These are phyloP conservation scores for Colletotrichum horii DNA, from an alignment of 2,329 filamentous ascomycete species.

Conservation along the genomic window DNA sequence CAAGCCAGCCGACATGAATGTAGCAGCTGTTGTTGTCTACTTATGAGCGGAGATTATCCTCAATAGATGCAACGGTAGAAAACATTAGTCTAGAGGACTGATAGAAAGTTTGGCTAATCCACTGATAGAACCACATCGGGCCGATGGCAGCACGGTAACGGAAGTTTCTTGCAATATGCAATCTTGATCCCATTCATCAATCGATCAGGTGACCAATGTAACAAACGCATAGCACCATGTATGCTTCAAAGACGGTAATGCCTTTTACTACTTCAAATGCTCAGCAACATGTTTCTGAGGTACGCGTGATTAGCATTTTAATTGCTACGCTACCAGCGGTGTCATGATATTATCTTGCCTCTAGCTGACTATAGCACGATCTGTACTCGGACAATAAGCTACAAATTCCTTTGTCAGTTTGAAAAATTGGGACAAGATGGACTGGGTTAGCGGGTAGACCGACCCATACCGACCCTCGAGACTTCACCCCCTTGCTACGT, in stretches of 20 bases:
- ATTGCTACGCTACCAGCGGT: neutral
- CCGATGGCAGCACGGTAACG: neutral
- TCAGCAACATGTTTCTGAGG: neutral
- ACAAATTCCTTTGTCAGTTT: neutral
- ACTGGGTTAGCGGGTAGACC: neutral
- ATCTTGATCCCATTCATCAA: neutral
- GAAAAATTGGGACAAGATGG: neutral
- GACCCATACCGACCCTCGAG: neutral
- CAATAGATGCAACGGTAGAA: neutral
- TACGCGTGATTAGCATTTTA: too few relatives aligned
- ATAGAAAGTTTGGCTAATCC: neutral
- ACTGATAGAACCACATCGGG: neutral
- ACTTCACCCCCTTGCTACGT: neutral
- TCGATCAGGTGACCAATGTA: neutral
- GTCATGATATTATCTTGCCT: fast-evolving
- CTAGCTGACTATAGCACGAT: neutral
- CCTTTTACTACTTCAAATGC: neutral
- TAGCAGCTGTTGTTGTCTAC: neutral
- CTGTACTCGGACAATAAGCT: neutral
- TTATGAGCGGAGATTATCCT: neutral
- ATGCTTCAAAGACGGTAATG: neutral
- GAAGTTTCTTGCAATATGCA: neutral
- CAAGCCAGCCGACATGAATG: neutral
- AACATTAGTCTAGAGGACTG: neutral
- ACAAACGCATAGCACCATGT: fast-evolving